These are phyloP conservation scores for Leccinellum albellum DNA, from an alignment of 768 basidiomycete genomes.

Conservation along the genomic window DNA sequence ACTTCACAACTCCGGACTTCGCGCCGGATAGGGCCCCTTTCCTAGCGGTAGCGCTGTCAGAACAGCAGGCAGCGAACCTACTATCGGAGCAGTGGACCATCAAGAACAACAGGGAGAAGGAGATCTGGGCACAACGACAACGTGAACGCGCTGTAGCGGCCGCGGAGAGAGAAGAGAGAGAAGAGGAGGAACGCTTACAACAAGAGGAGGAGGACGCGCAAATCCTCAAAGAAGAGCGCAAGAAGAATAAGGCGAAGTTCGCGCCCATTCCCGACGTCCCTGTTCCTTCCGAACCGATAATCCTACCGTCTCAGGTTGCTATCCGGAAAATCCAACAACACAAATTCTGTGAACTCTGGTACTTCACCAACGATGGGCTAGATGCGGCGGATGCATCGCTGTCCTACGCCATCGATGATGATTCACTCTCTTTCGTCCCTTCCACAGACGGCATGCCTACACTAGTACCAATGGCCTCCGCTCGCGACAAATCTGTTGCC, in stretches of 20 bases:
- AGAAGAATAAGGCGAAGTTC: neutral
- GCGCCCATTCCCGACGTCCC: neutral
- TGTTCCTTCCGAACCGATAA: neutral
- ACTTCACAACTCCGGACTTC: neutral
- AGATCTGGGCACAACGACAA: neutral
- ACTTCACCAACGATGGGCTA: neutral
- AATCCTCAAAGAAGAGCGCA: neutral
- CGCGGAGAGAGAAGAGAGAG: neutral
- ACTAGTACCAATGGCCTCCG: no score
- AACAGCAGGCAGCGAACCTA: neutral
- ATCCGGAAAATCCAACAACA: neutral
- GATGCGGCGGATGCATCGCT: neutral
- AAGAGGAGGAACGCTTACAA: no score
- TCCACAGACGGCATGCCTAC: no score
- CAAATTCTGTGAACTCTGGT: neutral
- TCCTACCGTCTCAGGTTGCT: neutral
- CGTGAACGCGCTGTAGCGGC: neutral
- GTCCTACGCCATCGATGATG: neutral
- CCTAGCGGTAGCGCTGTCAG: neutral
- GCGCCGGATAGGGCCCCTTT: no score
- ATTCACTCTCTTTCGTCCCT: neutral
- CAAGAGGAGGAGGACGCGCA: neutral
- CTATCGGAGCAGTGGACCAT: neutral
- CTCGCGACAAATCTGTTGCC: no score
- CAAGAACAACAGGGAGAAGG: neutral